Evolutionary conservation across 2,329 filamentous ascomycete species (phyloP).

Genomic region (Trichoderma breve): DNA sequence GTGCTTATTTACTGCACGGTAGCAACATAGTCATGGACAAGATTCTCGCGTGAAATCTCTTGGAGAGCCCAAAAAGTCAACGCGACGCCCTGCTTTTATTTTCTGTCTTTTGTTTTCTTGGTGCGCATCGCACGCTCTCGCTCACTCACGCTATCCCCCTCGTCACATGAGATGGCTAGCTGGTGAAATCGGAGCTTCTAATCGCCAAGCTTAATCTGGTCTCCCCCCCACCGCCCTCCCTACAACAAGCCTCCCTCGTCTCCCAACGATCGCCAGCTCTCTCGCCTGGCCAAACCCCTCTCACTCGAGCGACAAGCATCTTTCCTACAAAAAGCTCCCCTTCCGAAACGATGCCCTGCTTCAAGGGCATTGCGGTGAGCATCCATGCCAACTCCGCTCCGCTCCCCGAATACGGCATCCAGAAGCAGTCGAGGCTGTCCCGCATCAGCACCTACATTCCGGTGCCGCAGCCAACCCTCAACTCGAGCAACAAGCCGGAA

Average conservation of each 20-base stretch:
- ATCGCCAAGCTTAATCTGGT: constrained; percentile 19
- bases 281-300: not conserved
- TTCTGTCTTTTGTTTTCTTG: not conserved
- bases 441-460: constrained; percentile 97
- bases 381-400: constrained; percentile 82
- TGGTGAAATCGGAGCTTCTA: constrained; percentile 23
- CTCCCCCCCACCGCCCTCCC: constrained; percentile 21
- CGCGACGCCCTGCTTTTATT: not conserved
- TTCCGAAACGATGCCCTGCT: constrained; percentile 74
- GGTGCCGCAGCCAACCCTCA: constrained; percentile 80
- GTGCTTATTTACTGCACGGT: constrained; percentile 16
- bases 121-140: not conserved
- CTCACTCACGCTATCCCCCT: constrained; percentile 2
- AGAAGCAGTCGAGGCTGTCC: constrained; percentile 86
- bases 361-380: constrained; percentile 97
- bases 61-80: constrained; percentile 9
- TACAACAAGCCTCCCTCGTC: constrained; percentile 7
- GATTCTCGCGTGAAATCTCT: not conserved
- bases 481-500: constrained; percentile 69
- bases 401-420: constrained; percentile 88
- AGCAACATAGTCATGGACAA: constrained; percentile 1
- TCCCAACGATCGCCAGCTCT: constrained; percentile 19
- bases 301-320: not conserved
- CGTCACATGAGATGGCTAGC: constrained; percentile 25
- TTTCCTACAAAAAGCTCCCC: constrained; percentile 16